A percentile compares a stretch with the other conserved stretches of the same genome.
Evolutionary conservation across 2,329 filamentous ascomycete species (phyloP).

Genomic region (Xylariales sp.): DNA sequence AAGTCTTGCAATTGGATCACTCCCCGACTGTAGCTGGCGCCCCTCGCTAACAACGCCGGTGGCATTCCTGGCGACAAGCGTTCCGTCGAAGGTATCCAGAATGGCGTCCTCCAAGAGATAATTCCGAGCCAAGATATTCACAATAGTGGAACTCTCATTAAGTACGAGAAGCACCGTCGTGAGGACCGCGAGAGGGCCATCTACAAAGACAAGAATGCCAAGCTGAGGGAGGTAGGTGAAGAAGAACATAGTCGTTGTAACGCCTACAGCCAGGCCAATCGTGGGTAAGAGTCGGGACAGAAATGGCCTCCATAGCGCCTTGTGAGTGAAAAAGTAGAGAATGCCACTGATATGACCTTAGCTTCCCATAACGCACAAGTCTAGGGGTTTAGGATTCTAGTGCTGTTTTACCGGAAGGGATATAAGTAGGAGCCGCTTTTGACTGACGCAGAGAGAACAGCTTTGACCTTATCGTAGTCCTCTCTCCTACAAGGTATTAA

Average conservation of each 20-base stretch:
- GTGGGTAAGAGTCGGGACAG: constrained; percentile 68
- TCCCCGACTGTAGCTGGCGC: constrained; percentile 74
- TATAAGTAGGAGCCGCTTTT: constrained; percentile 86
- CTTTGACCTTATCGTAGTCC: constrained; percentile 75
- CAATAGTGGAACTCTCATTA: constrained; percentile 69
- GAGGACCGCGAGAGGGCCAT: constrained; percentile 82
- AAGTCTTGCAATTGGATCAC: constrained; percentile 66
- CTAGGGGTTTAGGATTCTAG: neutral
- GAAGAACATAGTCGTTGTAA: constrained; percentile 85
- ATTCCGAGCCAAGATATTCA: constrained; percentile 69
- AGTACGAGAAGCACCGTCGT: constrained; percentile 76
- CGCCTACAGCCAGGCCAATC: constrained; percentile 74
- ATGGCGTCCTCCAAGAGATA: constrained; percentile 86
- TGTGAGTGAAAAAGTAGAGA: constrained; percentile 67
- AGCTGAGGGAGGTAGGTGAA: constrained; percentile 89
- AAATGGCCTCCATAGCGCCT: constrained; percentile 69
- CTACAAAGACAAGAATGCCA: constrained; percentile 83
- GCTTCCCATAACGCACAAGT: constrained; percentile 12
- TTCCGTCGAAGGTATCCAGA: constrained; percentile 89
- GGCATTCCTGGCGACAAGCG: constrained; percentile 63
- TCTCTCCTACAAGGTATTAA: constrained; percentile 63
- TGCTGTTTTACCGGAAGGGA: constrained; percentile 71
- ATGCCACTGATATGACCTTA: constrained; percentile 59
- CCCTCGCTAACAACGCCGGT: constrained; percentile 76
- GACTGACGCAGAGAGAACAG: constrained; percentile 74